These are phyloP conservation scores for Lactarius indigo DNA, from an alignment of 768 basidiomycete genomes.

Conservation along the genomic window DNA sequence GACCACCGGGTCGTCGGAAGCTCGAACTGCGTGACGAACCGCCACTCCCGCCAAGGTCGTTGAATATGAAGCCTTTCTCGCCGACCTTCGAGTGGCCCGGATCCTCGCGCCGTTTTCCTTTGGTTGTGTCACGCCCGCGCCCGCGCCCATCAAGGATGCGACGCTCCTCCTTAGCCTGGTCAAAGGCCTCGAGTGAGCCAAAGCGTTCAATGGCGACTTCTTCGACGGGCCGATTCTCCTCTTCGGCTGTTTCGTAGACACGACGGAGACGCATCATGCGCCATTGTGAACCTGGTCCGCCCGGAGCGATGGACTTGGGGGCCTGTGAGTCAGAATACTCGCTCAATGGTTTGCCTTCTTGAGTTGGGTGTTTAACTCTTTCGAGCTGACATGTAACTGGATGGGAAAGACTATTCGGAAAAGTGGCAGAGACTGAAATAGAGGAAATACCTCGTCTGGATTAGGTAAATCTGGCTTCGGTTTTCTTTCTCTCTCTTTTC, in stretches of 20 bases:
- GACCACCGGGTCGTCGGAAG: conserved; percentile 78
- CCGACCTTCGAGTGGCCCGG: conserved; percentile 33
- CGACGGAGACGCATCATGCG: conserved; percentile 95
- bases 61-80: conserved; percentile 65
- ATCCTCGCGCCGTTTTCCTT: conserved; percentile 34
- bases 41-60: conserved; percentile 57
- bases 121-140: conserved; percentile 36
- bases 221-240: conserved; percentile 69
- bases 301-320: conserved; percentile 59
- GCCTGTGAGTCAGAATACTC: conserved; percentile 42
- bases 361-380: conserved; percentile 60
- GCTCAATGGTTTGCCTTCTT: conserved; percentile 39
- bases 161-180: conserved; percentile 85
- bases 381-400: conserved; percentile 58
- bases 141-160: conserved; percentile 79
- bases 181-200: conserved; percentile 77
- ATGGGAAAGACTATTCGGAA: conserved; percentile 16
- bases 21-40: conserved; percentile 78
- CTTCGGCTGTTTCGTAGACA: conserved; percentile 86
- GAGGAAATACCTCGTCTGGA: conserved; percentile 62
- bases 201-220: conserved; percentile 88
- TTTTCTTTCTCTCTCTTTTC: conserved; percentile 71
- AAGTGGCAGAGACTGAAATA: too few relatives aligned
- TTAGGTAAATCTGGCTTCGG: conserved; percentile 55
- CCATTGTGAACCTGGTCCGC: conserved; percentile 93